phyloP scores from a whole-genome alignment of 2,329 filamentous ascomycete species.

The Fusarium mangiferae region DNA sequence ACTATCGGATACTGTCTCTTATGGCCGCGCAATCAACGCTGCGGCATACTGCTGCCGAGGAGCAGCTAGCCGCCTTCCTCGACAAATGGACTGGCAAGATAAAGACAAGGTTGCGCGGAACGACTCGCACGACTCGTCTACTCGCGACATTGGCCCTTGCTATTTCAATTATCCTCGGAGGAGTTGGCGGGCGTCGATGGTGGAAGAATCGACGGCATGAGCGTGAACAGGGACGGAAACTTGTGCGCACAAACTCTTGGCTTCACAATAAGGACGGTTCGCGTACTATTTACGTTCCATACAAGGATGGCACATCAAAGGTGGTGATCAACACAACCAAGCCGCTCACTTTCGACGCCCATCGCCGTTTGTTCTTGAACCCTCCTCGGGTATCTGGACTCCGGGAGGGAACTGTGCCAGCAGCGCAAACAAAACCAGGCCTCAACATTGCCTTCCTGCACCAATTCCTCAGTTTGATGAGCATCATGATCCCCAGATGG shows the following conservation, averaged over 20 bases:
- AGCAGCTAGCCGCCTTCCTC: slow-evolving; percentile 72
- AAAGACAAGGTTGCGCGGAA: slow-evolving; percentile 66
- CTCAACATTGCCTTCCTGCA: slow-evolving; percentile 96
- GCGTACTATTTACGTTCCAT: slow-evolving; percentile 93
- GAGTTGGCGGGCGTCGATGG: slow-evolving; percentile 82
- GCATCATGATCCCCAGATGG: slow-evolving; percentile 97
- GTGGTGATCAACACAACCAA: slow-evolving; percentile 93
- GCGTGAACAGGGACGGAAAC: slow-evolving; percentile 81
- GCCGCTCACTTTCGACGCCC: slow-evolving; percentile 93
- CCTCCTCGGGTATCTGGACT: slow-evolving; percentile 86
- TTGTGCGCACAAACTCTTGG: slow-evolving; percentile 92
- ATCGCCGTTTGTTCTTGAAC: slow-evolving; percentile 91
- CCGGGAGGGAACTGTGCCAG: slow-evolving; percentile 79
- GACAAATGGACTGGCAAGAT: slow-evolving; percentile 67
- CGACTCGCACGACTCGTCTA: slow-evolving; percentile 77
- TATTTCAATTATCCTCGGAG: slow-evolving; percentile 80
- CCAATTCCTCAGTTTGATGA: slow-evolving; percentile 94
- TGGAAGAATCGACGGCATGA: slow-evolving; percentile 80
- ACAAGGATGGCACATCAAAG: slow-evolving; percentile 87
- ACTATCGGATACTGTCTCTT: background rate
- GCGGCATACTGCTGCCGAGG: slow-evolving; percentile 70
- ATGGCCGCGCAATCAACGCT: slow-evolving; percentile 94
- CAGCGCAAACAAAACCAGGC: slow-evolving; percentile 90
- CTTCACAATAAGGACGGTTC: slow-evolving; percentile 94
- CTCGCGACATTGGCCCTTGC: slow-evolving; percentile 80